Base-by-base conservation (phyloP, 352 stramenopile species). In the Globisporangium solare region DNA sequence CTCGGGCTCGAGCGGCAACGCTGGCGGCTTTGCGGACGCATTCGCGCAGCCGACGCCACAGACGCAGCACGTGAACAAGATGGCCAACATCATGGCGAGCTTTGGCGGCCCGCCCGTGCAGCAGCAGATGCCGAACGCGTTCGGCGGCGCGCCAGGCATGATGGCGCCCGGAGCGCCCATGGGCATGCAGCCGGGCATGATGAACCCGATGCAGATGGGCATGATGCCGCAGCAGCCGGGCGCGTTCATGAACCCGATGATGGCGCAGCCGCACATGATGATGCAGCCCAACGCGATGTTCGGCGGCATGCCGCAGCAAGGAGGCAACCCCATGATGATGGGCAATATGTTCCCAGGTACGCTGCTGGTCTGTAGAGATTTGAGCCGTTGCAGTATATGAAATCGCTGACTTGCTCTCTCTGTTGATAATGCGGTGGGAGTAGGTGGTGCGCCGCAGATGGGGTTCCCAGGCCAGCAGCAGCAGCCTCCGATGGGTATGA, bases 81-180 rank as follows among this genome's bases (percentile, higher is more conserved):
- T 92, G 74, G 82, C 82, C 48, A 92, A 83, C 66, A 94, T 94
- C 66, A 94, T 94, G 84, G 82, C 84, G 13, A 94, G 75, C 63
- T 94, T 94, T 46, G 84, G 79, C 11, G 21, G 69, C 1, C 55
- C 67, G 12, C 59, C 67, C 31, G 63, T 58, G 40, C 57, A 54
- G 41, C 71, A 49, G 54, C 58, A 50, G 66, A 74, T 78, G 31
- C 41, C 45, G 56, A 63, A 63, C 43, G 42, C 56, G 22, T 63
- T 63, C 14, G 48, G 48, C 4, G 27, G 39, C 4, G 39, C 48
- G 14, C 74, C 83, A 53, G 67, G 67, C 35, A 83, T 83, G 61
- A 63, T 73, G 41, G 60, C 63, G 10, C 74, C 76, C 1, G 27
- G 27, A 47, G 67, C 67, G 58, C 65, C 58, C n/a, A 83, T 79